These are phyloP conservation scores for Annulohypoxylon moriforme DNA, from an alignment of 495 filamentous ascomycete species.

Conservation along the genomic window DNA sequence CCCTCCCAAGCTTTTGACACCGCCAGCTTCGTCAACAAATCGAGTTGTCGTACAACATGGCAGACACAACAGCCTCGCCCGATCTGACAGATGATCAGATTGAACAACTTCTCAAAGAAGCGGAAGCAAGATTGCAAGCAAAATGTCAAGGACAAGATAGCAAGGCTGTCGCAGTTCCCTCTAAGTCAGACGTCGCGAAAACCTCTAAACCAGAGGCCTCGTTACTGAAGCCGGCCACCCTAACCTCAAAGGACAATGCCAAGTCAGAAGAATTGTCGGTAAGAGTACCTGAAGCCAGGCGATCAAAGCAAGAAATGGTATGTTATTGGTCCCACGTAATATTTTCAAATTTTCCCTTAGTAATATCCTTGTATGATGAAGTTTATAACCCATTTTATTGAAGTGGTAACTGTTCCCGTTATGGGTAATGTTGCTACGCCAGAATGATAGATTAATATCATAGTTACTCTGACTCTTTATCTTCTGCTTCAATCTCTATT, in stretches of 20 bases:
- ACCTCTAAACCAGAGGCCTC: slow-evolving; percentile 23
- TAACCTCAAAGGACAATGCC: slow-evolving; percentile 36
- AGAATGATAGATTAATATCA: slow-evolving; percentile 78
- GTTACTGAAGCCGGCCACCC: slow-evolving; percentile 10
- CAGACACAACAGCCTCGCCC: slow-evolving; percentile 21
- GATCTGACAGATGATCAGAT: slow-evolving; percentile 47
- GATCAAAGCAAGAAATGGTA: slow-evolving; percentile 57
- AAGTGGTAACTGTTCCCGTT: slow-evolving; percentile 68
- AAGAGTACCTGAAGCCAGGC: slow-evolving; percentile 52
- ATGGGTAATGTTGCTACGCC: slow-evolving; percentile 75
- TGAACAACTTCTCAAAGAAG: slow-evolving; percentile 45
- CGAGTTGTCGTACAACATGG: slow-evolving; percentile 27
- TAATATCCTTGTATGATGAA: slow-evolving; percentile 54
- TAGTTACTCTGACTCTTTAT: slow-evolving; percentile 97
- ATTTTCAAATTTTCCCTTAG: background rate
- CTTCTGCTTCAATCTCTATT: slow-evolving; percentile 19
- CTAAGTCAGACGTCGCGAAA: slow-evolving; percentile 30
- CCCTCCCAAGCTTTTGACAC: slow-evolving; percentile 9
- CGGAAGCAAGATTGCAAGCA: slow-evolving; percentile 44
- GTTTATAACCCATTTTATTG: slow-evolving; percentile 58
- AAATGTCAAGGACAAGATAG: slow-evolving; percentile 39
- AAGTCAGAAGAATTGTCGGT: slow-evolving; percentile 50
- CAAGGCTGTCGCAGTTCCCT: slow-evolving; percentile 24
- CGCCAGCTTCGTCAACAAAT: slow-evolving; percentile 6
- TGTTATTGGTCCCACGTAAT: slow-evolving; percentile 13